phyloP scores from a whole-genome alignment of 768 basidiomycete genomes.

The Wakefieldia striispora region DNA sequence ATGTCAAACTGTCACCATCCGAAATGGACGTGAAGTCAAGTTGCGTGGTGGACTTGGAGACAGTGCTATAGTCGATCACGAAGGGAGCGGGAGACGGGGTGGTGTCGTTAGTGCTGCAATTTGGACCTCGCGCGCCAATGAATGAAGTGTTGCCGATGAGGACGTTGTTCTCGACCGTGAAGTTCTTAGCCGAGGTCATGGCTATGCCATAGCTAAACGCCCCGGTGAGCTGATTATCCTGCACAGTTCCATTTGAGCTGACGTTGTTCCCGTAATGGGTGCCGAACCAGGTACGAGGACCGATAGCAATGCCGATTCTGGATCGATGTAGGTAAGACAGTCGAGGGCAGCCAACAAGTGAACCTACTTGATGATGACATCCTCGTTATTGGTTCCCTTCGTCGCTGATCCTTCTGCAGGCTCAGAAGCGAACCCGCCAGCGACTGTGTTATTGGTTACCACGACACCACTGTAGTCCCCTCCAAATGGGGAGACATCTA shows the following conservation, averaged over 20 bases:
- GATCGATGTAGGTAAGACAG: constrained; percentile 5
- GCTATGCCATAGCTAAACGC: constrained; percentile 77
- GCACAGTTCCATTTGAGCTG: constrained; percentile 51
- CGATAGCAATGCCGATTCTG: constrained; percentile 80
- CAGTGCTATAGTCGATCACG: constrained; percentile 49
- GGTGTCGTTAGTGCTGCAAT: constrained; percentile 51
- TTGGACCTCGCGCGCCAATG: constrained; percentile 65
- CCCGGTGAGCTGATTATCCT: constrained; percentile 59
- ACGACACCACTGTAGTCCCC: constrained; percentile 65
- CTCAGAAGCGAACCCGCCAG: constrained; percentile 66
- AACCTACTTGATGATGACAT: constrained; percentile 70
- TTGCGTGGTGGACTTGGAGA: constrained; percentile 45
- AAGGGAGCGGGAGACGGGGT: constrained; percentile 59
- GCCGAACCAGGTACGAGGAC: constrained; percentile 76
- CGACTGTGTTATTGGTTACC: constrained; percentile 63
- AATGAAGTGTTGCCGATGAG: constrained; percentile 72
- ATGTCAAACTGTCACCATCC: constrained; percentile 60
- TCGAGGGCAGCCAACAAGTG: neutral
- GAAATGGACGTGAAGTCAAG: constrained; percentile 48
- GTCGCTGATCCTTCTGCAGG: constrained; percentile 36
- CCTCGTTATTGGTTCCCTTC: constrained; percentile 54
- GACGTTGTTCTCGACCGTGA: constrained; percentile 61
- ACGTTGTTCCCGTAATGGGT: constrained; percentile 53
- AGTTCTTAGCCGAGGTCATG: constrained; percentile 59
- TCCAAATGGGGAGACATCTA: constrained; percentile 63